These are phyloP conservation scores for Syzygium syzygioides DNA, from an alignment of 441 rosid species.

Conservation along the genomic window DNA sequence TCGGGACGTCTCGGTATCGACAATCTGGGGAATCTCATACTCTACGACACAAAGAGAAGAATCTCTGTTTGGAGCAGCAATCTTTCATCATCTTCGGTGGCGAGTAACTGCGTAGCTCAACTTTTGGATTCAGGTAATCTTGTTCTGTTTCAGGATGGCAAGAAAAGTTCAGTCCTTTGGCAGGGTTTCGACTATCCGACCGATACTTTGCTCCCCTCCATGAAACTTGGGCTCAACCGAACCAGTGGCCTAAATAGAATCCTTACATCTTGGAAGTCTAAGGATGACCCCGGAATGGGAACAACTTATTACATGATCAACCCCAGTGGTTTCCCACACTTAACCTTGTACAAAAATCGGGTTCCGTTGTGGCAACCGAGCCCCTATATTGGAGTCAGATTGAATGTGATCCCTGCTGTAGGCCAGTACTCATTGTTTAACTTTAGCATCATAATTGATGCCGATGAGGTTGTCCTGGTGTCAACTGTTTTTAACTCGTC, in stretches of 20 bases:
- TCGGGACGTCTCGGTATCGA: constrained; percentile 38
- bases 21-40: constrained; percentile 35
- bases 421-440: not conserved
- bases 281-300: constrained; percentile 49
- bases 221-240: constrained; percentile 42
- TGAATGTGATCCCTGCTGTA: constrained; percentile 60
- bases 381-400: constrained; percentile 53
- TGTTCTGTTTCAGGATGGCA: constrained; percentile 26
- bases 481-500: not conserved
- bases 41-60: constrained; percentile 20
- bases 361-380: constrained; percentile 40
- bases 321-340: constrained; percentile 43
- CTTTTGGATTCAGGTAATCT: constrained; percentile 60
- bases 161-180: constrained; percentile 28
- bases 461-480: constrained; percentile 12
- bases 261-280: constrained; percentile 53
- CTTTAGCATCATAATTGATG: constrained; percentile 9
- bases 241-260: constrained; percentile 23
- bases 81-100: constrained; percentile 8
- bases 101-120: constrained; percentile 21
- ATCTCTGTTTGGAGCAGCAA: constrained; percentile 52
- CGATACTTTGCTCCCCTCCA: constrained; percentile 33
- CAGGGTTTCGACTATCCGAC: constrained; percentile 62
- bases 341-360: constrained; percentile 33
- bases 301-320: constrained; percentile 29